phyloP scores from a whole-genome alignment of 2,329 filamentous ascomycete species.

The Dactylellina haptotyla region DNA sequence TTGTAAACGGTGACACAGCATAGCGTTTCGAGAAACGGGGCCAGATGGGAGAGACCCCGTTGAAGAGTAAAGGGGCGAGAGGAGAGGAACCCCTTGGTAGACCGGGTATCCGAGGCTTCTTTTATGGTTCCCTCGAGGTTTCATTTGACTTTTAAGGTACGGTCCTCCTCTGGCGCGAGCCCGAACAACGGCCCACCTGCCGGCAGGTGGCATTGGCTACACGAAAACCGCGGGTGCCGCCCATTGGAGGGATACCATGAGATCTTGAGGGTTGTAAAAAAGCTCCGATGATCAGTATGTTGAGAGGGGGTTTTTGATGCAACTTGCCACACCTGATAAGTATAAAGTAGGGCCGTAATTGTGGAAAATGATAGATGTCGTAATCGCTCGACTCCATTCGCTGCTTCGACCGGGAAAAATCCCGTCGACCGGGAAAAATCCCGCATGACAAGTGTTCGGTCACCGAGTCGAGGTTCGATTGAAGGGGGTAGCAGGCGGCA shows the following conservation, averaged over 20 bases:
- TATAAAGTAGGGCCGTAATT: background rate
- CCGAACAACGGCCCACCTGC: slow-evolving; percentile 6
- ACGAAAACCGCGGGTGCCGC: slow-evolving; percentile 27
- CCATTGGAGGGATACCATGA: background rate
- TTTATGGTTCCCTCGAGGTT: background rate
- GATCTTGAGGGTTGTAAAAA: no score
- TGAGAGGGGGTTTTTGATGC: background rate
- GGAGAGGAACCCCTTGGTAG: no score
- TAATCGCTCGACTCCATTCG: slow-evolving; percentile 8
- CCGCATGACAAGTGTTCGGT: background rate
- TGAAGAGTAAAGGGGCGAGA: background rate
- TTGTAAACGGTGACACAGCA: slow-evolving; percentile 25
- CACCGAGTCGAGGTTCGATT: background rate
- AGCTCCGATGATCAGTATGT: no score
- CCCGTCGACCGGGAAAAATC: background rate
- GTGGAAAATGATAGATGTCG: background rate
- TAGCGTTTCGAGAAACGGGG: slow-evolving; percentile 21
- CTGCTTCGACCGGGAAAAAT: background rate
- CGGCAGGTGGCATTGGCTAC: background rate
- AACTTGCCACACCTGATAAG: background rate
- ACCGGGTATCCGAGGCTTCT: background rate
- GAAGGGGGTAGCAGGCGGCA: no score
- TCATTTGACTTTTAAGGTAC: slow-evolving; percentile 20
- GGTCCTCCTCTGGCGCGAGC: slow-evolving; percentile 18
- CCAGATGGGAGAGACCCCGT: background rate